Conservation (phyloP, 1,284 basidiomycete genomes). For the Puccinia hordei region DNA sequence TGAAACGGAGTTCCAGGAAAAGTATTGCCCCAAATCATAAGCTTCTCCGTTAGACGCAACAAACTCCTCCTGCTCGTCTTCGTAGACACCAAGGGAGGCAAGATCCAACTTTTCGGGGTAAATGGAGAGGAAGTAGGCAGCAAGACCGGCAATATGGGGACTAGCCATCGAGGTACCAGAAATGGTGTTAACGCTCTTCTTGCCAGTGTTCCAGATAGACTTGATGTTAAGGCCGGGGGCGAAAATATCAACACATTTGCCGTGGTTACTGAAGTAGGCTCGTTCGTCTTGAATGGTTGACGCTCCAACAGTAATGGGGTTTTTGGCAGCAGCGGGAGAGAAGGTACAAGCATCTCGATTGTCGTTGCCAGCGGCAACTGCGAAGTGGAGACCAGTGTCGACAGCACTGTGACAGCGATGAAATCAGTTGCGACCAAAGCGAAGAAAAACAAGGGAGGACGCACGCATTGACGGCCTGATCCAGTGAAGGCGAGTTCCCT, state of each 20-base stretch:
- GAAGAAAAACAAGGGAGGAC: conserved; percentile 63
- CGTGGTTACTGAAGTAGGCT: conserved; percentile 73
- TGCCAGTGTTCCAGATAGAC: conserved; percentile 72
- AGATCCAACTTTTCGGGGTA: conserved; percentile 58
- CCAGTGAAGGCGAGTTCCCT: conserved; percentile 84
- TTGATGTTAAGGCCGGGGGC: conserved; percentile 71
- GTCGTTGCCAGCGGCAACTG: conserved; percentile 62
- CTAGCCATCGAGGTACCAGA: conserved; percentile 69
- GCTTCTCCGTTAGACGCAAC: conserved; percentile 35
- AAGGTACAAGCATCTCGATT: conserved; percentile 75
- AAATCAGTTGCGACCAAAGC: not conserved
- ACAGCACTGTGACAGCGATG: conserved; percentile 16
- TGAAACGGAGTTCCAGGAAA: conserved; percentile 55
- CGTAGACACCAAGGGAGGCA: conserved; percentile 56
- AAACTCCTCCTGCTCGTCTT: conserved; percentile 43
- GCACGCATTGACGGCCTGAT: conserved; percentile 81
- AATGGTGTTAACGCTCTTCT: conserved; percentile 68
- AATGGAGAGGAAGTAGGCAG: conserved; percentile 78
- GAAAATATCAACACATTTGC: conserved; percentile 69
- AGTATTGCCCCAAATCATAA: conserved; percentile 55
- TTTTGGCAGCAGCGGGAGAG: conserved; percentile 74
- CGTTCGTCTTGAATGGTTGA: conserved; percentile 77
- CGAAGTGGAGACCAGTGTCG: conserved; percentile 55
- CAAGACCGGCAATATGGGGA: conserved; percentile 68
- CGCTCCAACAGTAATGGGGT: conserved; percentile 83